Conservation (phyloP, 257 asterid species). For the Nicotiana tabacum region DNA sequence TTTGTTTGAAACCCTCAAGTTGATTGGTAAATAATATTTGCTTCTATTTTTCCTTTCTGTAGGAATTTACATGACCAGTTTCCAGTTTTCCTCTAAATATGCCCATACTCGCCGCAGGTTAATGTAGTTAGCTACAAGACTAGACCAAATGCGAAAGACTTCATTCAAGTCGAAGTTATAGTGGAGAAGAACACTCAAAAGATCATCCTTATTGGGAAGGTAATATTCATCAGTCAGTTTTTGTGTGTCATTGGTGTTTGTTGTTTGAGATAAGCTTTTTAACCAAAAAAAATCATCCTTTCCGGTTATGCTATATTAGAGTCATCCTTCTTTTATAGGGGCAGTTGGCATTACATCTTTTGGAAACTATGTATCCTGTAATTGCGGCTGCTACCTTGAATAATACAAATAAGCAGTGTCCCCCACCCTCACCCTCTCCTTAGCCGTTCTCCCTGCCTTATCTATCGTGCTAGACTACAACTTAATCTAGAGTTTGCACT, state of each 20-base stretch:
- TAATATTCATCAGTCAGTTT: slow-evolving; percentile 14
- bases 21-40: not conserved
- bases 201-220: slow-evolving; percentile 93
- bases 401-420: not conserved
- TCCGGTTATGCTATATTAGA: not conserved
- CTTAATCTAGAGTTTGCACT: not conserved
- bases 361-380: not conserved
- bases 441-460: not conserved
- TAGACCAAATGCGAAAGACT: slow-evolving; percentile 88
- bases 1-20: not conserved
- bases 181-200: slow-evolving; percentile 92
- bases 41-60: not conserved
- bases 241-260: not conserved
- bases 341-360: not conserved
- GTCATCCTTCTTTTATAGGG: not conserved
- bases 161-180: slow-evolving; percentile 88
- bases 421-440: not conserved
- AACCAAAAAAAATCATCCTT: not conserved
- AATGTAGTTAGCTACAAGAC: slow-evolving; percentile 74
- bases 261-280: not conserved
- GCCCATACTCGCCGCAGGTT: slow-evolving; percentile 36
- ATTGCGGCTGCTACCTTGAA: not conserved
- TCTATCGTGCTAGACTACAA: not conserved
- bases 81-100: not conserved
- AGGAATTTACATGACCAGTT: not conserved